Base-by-base conservation (phyloP, 2,329 filamentous ascomycete species). In the Chrysosporium queenslandicum region DNA sequence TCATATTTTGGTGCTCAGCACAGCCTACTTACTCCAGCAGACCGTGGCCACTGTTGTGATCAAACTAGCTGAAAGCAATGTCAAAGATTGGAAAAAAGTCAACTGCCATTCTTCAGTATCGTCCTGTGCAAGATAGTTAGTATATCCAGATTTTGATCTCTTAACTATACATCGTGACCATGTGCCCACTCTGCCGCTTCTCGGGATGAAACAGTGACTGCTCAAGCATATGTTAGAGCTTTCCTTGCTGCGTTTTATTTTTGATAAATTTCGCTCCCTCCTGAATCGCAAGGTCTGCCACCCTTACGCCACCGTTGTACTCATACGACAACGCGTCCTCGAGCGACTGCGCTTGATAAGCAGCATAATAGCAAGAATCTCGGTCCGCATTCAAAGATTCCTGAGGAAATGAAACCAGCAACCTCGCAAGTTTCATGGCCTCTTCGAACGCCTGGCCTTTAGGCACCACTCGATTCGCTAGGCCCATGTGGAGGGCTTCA, bases 351-450 rank as follows among this genome's bases (percentile, higher is more conserved):
- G 77, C 74, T 7, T 73, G 61, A 54, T 75, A 80, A 0, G 70
- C 69, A 14, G 72, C 68, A 60, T 80, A 74, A 54, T 79, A 78
- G 32, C 69, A 71, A 8, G 67, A 73, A 2, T 58, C 60, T 2
- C 77, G 66, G 59, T 81, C 77, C 2, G 62, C 63, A 48, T 74
- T 77, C 71, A 80, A 72, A 58, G 76, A 78, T 3, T 61, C 59
- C 57, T 79, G 72, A 1, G 77, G 77, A 45, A 80, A 80, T 2
- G 59, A 56, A 2, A 77, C 55, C 30, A 80, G 54, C 56, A 72
- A 64, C 47, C 64, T 62, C 2, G 77, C 77, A 47, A 80, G 66
- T 32, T 64, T 65, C 37, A 66, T 66, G 0, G 77, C 76, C 56
- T 76, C 75, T 5, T 72, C 67, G n/a, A 77, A 53, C 2, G 73